Conservation (phyloP, 2,329 filamentous ascomycete species). For the Colletotrichum musicola region DNA sequence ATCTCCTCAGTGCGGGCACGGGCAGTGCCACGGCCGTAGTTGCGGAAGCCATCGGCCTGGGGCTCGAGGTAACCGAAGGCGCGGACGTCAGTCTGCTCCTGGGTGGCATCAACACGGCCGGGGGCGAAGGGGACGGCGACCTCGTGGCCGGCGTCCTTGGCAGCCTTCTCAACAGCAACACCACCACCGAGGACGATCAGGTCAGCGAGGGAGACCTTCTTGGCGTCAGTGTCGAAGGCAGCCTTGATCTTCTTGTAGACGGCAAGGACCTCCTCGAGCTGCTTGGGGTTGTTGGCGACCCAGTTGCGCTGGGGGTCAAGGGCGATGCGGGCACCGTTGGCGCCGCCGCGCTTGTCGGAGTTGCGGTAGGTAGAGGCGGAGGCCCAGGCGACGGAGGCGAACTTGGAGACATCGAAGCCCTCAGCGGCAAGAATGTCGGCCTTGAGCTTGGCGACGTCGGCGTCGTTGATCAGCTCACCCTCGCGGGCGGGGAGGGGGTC, state of each 20-base stretch:
- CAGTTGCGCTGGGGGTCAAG: constrained; percentile 79
- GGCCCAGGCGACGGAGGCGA: constrained; percentile 77
- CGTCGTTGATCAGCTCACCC: constrained; percentile 70
- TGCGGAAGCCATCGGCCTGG: constrained; percentile 80
- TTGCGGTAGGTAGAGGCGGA: constrained; percentile 80
- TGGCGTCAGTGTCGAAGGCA: constrained; percentile 72
- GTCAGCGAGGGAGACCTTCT: constrained; percentile 84
- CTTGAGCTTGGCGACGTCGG: constrained; percentile 76
- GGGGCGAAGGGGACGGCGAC: constrained; percentile 78
- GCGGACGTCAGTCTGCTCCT: constrained; percentile 77
- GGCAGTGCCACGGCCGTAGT: constrained; percentile 74
- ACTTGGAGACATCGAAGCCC: constrained; percentile 70
- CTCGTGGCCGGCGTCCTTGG: constrained; percentile 59
- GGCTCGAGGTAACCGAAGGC: constrained; percentile 78
- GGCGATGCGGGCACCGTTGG: constrained; percentile 83
- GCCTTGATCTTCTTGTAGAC: constrained; percentile 75
- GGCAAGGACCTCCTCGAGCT: constrained; percentile 72
- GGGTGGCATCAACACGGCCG: constrained; percentile 77
- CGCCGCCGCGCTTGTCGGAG: constrained; percentile 84
- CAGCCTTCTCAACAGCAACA: constrained; percentile 80
- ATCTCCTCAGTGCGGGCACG: constrained; percentile 76
- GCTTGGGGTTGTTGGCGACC: constrained; percentile 79
- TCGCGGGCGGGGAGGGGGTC: constrained; percentile 75
- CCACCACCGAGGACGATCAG: constrained; percentile 81
- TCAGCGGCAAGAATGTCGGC: constrained; percentile 71